Evolutionary conservation across 2,329 filamentous ascomycete species (phyloP).

Genomic region (Fusarium sp.): DNA sequence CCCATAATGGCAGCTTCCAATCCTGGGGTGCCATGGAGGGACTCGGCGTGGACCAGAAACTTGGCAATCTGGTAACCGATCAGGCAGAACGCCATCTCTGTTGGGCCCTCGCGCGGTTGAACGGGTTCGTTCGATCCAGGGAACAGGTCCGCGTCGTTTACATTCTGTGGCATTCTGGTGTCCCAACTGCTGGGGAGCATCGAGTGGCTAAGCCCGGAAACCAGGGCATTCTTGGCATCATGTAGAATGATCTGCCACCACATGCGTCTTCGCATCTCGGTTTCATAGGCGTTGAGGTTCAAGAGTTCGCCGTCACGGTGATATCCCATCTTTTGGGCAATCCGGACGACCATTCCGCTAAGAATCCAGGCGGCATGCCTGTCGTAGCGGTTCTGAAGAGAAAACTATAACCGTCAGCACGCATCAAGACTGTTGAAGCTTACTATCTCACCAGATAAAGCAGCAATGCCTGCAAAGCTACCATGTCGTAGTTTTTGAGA

Average conservation of each 20-base stretch:
- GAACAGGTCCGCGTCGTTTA: constrained; percentile 70
- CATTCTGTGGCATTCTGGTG: constrained; percentile 66
- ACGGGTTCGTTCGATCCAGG: constrained; percentile 64
- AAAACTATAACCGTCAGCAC: constrained; percentile 54
- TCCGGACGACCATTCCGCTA: constrained; percentile 70
- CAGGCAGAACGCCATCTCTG: constrained; percentile 70
- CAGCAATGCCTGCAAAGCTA: constrained; percentile 68
- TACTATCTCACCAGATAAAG: constrained; percentile 62
- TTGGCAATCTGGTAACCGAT: constrained; percentile 62
- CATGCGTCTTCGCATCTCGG: constrained; percentile 74
- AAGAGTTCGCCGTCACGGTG: constrained; percentile 70
- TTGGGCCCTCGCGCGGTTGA: constrained; percentile 65
- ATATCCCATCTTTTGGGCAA: constrained; percentile 76
- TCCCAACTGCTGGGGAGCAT: constrained; percentile 66
- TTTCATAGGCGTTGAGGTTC: constrained; percentile 70
- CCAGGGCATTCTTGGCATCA: constrained; percentile 67
- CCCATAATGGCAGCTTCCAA: constrained; percentile 64
- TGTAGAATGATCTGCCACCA: constrained; percentile 75
- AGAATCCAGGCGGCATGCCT: constrained; percentile 71
- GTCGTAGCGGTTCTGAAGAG: constrained; percentile 68
- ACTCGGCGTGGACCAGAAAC: constrained; percentile 60
- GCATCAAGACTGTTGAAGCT: background rate
- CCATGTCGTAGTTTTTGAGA: constrained; percentile 67
- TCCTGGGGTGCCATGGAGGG: constrained; percentile 55
- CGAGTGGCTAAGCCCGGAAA: constrained; percentile 67